A percentile compares a stretch with the other conserved stretches of the same genome.
Evolutionary conservation across 208 protist genomes (phyloP).

Genomic region (Leishmania tropica): DNA sequence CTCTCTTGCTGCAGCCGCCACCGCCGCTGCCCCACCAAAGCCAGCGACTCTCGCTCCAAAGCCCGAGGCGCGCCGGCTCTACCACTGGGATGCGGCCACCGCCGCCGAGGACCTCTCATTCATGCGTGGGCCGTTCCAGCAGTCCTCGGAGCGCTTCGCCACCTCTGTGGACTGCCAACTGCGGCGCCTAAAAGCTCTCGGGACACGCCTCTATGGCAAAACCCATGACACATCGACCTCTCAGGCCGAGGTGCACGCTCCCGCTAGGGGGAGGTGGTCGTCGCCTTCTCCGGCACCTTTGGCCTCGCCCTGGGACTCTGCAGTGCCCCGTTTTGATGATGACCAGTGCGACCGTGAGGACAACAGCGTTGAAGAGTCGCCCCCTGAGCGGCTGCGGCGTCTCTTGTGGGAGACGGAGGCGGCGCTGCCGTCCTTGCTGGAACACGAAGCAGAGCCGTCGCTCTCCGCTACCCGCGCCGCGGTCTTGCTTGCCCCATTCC

Average conservation of each 20-base stretch:
- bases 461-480: not conserved
- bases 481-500: not conserved
- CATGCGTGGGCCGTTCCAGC: conserved; percentile 24
- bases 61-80: conserved; percentile 24
- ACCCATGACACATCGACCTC: not conserved
- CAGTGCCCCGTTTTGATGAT: not conserved
- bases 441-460: not conserved
- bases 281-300: not conserved
- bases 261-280: not conserved
- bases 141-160: conserved; percentile 21
- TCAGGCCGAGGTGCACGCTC: not conserved
- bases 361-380: conserved; percentile 2
- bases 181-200: conserved; percentile 23
- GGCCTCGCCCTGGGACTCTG: not conserved
- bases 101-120: conserved; percentile 27
- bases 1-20: not conserved
- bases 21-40: not conserved
- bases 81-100: conserved; percentile 19
- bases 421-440: conserved; percentile 9
- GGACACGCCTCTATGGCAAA: conserved; percentile 11
- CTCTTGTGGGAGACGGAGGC: conserved; percentile 17
- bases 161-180: conserved; percentile 18
- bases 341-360: not conserved
- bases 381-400: conserved; percentile 14
- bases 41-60: not conserved